Evolutionary conservation across 257 asterid genomes (phyloP).

Genomic region (Solanum raphanifolium): DNA sequence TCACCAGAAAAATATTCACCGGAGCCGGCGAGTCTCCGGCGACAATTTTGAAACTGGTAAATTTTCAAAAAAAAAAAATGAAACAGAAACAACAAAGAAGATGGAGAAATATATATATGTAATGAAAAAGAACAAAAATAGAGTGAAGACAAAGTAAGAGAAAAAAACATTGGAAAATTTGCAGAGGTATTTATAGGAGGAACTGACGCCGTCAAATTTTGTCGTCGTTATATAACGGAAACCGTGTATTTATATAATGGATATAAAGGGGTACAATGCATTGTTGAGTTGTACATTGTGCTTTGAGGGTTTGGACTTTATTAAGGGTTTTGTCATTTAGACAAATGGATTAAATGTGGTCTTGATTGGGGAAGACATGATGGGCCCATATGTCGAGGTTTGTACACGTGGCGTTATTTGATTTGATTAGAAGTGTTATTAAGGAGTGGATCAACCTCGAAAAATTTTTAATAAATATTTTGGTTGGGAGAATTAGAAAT

Average conservation of each 20-base stretch:
- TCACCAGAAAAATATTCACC: background rate
- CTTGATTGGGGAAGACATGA: constrained; percentile 35
- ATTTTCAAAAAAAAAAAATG: background rate
- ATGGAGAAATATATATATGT: background rate
- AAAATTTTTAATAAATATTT: background rate
- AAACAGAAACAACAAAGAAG: background rate
- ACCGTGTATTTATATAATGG: background rate
- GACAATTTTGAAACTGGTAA: background rate
- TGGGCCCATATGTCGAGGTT: constrained; percentile 52
- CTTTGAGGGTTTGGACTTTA: constrained; percentile 4
- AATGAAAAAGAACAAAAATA: constrained; percentile 7
- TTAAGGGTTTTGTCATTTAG: constrained; percentile 13
- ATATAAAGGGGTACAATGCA: background rate
- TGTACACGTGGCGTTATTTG: background rate
- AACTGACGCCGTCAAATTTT: constrained; percentile 41
- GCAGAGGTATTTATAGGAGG: constrained; percentile 42
- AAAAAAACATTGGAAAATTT: constrained; percentile 6
- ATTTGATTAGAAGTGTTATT: constrained; percentile 5
- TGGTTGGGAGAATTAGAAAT: background rate
- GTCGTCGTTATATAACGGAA: constrained; percentile 58
- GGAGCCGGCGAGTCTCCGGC: constrained; percentile 19
- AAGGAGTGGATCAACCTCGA: background rate
- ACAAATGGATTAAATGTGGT: constrained; percentile 13
- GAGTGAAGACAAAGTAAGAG: constrained; percentile 32
- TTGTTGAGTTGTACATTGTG: background rate